A percentile compares a stretch with the other conserved stretches of the same genome.
These are phyloP conservation scores for Salix brachista DNA, from an alignment of 345 rosid species.

Conservation along the genomic window DNA sequence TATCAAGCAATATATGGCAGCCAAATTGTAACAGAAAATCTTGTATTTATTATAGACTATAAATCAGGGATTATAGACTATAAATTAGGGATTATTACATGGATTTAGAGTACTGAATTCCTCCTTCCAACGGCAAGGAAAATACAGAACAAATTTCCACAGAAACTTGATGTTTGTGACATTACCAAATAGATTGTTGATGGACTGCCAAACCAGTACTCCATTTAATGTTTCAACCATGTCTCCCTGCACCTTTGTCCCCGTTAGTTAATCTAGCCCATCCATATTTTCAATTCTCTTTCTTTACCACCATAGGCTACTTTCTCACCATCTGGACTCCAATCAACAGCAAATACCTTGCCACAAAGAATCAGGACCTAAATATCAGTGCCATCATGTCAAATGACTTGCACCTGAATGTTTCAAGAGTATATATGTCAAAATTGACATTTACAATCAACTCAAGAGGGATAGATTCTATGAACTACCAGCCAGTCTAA, in stretches of 20 bases:
- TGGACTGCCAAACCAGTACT: neutral
- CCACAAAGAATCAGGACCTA: neutral
- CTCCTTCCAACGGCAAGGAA: too few species aligned
- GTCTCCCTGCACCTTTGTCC: neutral
- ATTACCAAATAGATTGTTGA: neutral
- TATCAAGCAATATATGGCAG: too few species aligned
- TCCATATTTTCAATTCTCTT: slow-evolving; percentile 85
- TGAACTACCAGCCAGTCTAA: slow-evolving; percentile 8
- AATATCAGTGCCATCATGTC: slow-evolving; percentile 4
- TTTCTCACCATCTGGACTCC: slow-evolving; percentile 99
- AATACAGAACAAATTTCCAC: too few species aligned
- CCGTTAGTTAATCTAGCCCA: slow-evolving; percentile 45
- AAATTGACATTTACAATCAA: neutral
- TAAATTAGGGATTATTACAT: too few species aligned
- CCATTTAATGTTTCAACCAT: neutral
- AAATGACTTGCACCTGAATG: neutral
- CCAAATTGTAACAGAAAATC: too few species aligned
- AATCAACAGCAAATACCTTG: slow-evolving; percentile 87
- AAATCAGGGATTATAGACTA: too few species aligned
- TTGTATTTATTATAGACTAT: too few species aligned
- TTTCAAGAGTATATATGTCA: slow-evolving; percentile 10
- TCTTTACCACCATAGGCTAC: slow-evolving; percentile 96
- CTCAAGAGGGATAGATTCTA: neutral
- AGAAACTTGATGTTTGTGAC: neutral
- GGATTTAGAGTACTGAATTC: too few species aligned